phyloP scores from a whole-genome alignment of 148 eudicot genomes.

The Vaccinium macrocarpon region DNA sequence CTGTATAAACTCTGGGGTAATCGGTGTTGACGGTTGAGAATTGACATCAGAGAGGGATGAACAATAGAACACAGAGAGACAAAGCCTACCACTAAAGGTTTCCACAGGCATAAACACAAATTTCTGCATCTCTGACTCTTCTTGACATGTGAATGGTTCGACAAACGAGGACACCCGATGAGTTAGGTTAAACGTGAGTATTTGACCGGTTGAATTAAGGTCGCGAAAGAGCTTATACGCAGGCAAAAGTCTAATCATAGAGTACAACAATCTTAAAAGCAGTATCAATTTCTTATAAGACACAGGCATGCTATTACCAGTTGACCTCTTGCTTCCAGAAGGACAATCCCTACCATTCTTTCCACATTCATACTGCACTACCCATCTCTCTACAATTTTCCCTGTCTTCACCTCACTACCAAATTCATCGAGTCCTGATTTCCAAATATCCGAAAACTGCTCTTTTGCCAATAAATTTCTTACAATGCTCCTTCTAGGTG shows the following conservation, averaged over 20 bases:
- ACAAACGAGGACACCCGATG: conserved; percentile 74
- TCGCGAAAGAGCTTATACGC: conserved; percentile 78
- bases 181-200: conserved; percentile 53
- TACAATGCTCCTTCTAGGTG: conserved; percentile 34
- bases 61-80: conserved; percentile 65
- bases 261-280: conserved; percentile 71
- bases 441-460: conserved; percentile 28
- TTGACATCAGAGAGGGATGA: conserved; percentile 41
- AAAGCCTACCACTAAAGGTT: conserved; percentile 73
- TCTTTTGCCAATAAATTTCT: conserved; percentile 41
- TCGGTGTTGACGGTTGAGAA: conserved; percentile 70
- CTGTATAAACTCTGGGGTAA: conserved; percentile 71
- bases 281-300: conserved; percentile 69
- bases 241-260: conserved; percentile 77
- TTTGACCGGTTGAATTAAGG: conserved; percentile 63
- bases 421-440: conserved; percentile 46
- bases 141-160: conserved; percentile 69
- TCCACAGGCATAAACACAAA: conserved; percentile 72
- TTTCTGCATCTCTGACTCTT: conserved; percentile 76
- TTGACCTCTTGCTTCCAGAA: conserved; percentile 49
- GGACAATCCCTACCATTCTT: conserved; percentile 40
- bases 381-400: conserved; percentile 89
- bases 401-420: conserved; percentile 39
- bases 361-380: conserved; percentile 68
- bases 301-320: conserved; percentile 43